These are phyloP conservation scores for Monosporozyma siamensis DNA, from an alignment of 805 yeast species.

Conservation along the genomic window DNA sequence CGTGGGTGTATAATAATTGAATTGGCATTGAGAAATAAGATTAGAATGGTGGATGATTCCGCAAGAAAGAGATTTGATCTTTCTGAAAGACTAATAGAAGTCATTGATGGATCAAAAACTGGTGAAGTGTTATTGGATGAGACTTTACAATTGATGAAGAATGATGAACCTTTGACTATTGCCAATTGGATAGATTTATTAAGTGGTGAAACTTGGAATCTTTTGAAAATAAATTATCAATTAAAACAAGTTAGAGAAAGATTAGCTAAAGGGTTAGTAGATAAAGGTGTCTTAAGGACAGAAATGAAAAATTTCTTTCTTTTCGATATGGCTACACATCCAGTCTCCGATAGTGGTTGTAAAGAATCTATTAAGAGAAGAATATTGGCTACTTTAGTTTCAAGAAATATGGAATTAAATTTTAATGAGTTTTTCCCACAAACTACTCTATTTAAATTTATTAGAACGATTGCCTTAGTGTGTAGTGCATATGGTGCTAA, in stretches of 20 bases:
- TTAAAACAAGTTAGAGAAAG: slow-evolving; percentile 95
- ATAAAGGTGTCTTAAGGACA: slow-evolving; percentile 91
- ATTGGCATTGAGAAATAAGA: slow-evolving; percentile 82
- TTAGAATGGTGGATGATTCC: slow-evolving; percentile 84
- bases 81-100: slow-evolving; percentile 80
- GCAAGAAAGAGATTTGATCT: slow-evolving; percentile 83
- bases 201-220: slow-evolving; percentile 95
- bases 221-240: slow-evolving; percentile 89
- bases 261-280: slow-evolving; percentile 91
- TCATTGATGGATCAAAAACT: slow-evolving; percentile 74
- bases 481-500: slow-evolving; percentile 93
- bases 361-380: slow-evolving; percentile 75
- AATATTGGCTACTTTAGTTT: slow-evolving; percentile 57
- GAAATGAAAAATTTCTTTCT: slow-evolving; percentile 89
- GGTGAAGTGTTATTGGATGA: slow-evolving; percentile 95
- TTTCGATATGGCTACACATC: slow-evolving; percentile 98
- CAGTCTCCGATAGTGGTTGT: slow-evolving; percentile 75
- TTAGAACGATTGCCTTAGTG: slow-evolving; percentile 74
- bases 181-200: slow-evolving; percentile 89
- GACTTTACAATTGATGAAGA: slow-evolving; percentile 80
- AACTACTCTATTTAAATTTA: slow-evolving; percentile 53
- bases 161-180: slow-evolving; percentile 68
- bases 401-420: slow-evolving; percentile 55
- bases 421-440: slow-evolving; percentile 61
- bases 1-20: slow-evolving; percentile 91